A percentile compares a stretch with the other conserved stretches of the same genome.
Conservation (phyloP, 1,284 basidiomycete genomes). For the Schizophyllum commune region DNA sequence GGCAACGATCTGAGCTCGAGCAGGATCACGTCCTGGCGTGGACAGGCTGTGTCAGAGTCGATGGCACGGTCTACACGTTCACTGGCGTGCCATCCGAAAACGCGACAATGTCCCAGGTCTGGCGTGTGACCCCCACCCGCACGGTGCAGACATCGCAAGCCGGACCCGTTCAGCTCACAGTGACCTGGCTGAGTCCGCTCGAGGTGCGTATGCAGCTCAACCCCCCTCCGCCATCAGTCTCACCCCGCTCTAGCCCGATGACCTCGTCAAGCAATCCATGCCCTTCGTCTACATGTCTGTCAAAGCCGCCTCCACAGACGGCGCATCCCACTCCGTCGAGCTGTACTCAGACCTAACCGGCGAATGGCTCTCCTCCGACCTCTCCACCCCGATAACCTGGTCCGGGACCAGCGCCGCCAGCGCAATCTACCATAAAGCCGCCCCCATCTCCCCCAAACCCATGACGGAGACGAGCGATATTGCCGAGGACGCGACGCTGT, state of each 20-base stretch:
- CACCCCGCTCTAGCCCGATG: constrained; percentile 8
- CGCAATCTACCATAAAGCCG: constrained; percentile 22
- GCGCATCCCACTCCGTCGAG: constrained; percentile 24
- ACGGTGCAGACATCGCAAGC: constrained; percentile 26
- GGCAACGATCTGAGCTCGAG: no score
- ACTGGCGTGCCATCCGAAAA: constrained; percentile 28
- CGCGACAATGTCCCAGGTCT: constrained; percentile 11
- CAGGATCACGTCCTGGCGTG: constrained; percentile 21
- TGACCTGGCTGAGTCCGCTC: constrained; percentile 32
- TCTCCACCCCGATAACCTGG: constrained; percentile 22
- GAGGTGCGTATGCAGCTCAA: constrained; percentile 20
- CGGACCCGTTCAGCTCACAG: constrained; percentile 27
- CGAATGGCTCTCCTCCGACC: constrained; percentile 31
- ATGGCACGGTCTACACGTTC: constrained; percentile 17
- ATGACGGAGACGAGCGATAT: constrained; percentile 27
- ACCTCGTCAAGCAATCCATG: constrained; percentile 28
- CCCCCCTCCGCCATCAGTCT: not conserved
- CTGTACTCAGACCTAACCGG: constrained; percentile 29
- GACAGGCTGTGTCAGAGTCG: constrained; percentile 31
- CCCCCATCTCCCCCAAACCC: constrained; percentile 15
- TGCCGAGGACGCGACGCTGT: constrained; percentile 28
- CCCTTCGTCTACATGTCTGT: constrained; percentile 34
- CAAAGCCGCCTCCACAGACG: constrained; percentile 26
- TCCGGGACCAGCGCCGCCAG: constrained; percentile 15
- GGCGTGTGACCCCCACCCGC: constrained; percentile 28